Conservation (phyloP, 1,284 basidiomycete genomes). For the Melampsora americana region DNA sequence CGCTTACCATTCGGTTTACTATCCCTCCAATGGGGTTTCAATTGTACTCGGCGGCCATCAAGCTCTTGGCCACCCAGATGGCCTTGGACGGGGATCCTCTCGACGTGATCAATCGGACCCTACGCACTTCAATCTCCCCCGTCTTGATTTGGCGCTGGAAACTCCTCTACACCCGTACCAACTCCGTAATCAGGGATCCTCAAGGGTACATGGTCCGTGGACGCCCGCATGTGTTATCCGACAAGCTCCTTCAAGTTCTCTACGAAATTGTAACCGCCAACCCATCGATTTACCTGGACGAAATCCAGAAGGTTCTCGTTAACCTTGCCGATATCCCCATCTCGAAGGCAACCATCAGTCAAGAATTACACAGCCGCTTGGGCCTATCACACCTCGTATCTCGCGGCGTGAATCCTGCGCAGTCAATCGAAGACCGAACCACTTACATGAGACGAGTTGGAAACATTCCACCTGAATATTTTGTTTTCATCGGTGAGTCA, state of each 20-base stretch:
- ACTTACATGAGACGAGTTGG: too few relatives aligned
- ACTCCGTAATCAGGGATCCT: not conserved
- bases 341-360: not conserved
- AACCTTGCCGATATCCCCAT: not conserved
- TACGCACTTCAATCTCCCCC: not conserved
- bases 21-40: too few relatives aligned
- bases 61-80: conserved; percentile 5
- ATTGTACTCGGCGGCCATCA: not conserved
- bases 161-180: not conserved
- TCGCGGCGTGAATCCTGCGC: not conserved
- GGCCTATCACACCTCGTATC: not conserved
- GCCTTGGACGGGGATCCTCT: not conserved
- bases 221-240: not conserved
- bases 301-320: not conserved
- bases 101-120: not conserved
- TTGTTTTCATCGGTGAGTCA: not conserved
- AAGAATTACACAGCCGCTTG: not conserved
- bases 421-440: not conserved
- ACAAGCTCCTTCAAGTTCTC: not conserved
- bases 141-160: not conserved
- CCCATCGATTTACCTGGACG: not conserved
- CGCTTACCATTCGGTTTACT: too few relatives aligned
- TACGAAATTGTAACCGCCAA: not conserved
- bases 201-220: not conserved
- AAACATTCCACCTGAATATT: not conserved